phyloP scores from a whole-genome alignment of 139 green algal genomes.

The Zygnema cylindricum region DNA sequence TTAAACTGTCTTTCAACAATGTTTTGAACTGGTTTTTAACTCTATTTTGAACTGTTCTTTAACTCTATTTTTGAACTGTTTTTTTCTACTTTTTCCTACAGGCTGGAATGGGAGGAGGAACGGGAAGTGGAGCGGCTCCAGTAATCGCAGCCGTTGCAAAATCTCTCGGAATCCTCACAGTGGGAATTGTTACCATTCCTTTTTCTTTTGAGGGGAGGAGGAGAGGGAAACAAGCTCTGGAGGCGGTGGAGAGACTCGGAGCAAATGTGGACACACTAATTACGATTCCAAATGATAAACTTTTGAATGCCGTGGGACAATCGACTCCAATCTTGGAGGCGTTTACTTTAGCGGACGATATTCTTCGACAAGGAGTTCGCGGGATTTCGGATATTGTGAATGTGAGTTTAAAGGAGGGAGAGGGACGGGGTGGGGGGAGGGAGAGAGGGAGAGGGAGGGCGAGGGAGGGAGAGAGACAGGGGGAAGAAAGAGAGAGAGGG shows the following conservation, averaged over 20 bases:
- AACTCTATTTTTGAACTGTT: not conserved
- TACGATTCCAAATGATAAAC: constrained; percentile 95
- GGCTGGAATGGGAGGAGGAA: constrained; percentile 96
- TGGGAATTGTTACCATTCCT: constrained; percentile 94
- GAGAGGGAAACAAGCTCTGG: constrained; percentile 74
- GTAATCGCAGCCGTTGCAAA: constrained; percentile 86
- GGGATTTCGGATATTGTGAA: constrained; percentile 97
- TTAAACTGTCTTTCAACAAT: no score
- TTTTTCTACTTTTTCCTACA: constrained; percentile 50
- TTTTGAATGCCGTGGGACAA: constrained; percentile 76
- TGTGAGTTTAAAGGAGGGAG: not conserved
- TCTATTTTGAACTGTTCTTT: not conserved
- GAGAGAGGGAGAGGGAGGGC: not conserved
- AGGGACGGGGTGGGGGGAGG: not conserved
- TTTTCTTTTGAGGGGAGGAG: constrained; percentile 95
- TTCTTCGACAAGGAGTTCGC: constrained; percentile 87
- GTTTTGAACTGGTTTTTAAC: no score
- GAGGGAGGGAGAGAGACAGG: not conserved
- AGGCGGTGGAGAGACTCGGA: constrained; percentile 80
- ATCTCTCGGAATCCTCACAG: constrained; percentile 90
- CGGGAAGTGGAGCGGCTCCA: constrained; percentile 90
- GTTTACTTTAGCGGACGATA: constrained; percentile 90
- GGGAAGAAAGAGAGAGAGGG: not conserved
- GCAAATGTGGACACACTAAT: constrained; percentile 95
- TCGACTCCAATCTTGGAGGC: constrained; percentile 84